Conservation (phyloP, 140 eudicot genomes). For the Anethum foeniculum region DNA sequence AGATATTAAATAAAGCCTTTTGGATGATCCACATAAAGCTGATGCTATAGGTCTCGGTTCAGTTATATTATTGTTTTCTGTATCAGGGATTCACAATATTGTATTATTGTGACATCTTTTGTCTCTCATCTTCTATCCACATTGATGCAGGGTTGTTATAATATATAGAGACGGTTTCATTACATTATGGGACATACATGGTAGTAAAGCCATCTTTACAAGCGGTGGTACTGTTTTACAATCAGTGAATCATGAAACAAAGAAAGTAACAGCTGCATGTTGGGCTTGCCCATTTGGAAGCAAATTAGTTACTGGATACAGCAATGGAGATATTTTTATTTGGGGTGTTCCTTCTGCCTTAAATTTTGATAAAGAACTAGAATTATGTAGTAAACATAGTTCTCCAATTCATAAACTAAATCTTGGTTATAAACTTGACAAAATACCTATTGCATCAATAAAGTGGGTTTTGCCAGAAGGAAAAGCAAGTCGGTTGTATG, state of each 20-base stretch:
- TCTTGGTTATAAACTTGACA: conserved; percentile 85
- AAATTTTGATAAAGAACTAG: conserved; percentile 33
- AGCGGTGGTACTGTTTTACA: conserved; percentile 48
- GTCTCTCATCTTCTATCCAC: conserved; percentile 1
- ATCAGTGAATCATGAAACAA: conserved; percentile 48
- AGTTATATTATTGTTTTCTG: not conserved
- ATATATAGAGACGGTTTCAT: conserved; percentile 62
- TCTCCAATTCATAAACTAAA: conserved; percentile 65
- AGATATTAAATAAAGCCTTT: not conserved
- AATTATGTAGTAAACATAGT: conserved; percentile 32
- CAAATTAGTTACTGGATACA: conserved; percentile 77
- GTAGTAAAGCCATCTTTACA: conserved; percentile 63
- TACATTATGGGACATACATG: conserved; percentile 69
- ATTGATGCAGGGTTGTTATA: conserved; percentile 64
- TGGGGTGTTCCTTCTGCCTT: conserved; percentile 53
- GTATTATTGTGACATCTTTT: conserved; percentile 4
- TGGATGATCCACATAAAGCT: not conserved
- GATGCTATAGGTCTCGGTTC: not conserved
- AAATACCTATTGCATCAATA: conserved; percentile 60
- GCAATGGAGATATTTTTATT: conserved; percentile 73
- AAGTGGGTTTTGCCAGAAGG: conserved; percentile 72
- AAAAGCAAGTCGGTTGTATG: conserved; percentile 79
- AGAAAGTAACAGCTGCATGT: conserved; percentile 86
- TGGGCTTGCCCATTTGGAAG: conserved; percentile 93
- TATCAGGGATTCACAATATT: not conserved